Evolutionary conservation across 495 filamentous ascomycete genomes (phyloP), one percentile per base, ranked within the genome.

Genomic region (Cercophora newfieldiana): DNA sequence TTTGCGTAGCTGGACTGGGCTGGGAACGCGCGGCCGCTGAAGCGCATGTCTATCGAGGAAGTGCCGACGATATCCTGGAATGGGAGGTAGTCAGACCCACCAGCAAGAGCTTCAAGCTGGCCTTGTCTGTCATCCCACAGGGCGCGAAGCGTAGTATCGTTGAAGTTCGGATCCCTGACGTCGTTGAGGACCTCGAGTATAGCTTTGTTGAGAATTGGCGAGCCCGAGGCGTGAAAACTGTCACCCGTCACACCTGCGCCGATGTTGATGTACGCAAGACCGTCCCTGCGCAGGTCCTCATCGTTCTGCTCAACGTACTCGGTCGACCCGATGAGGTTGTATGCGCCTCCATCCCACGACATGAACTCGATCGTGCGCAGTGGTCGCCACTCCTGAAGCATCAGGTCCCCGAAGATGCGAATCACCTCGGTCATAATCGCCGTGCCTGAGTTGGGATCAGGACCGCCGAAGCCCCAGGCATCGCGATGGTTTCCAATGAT

Each of bases 61-160:
- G 89, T 92, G 49, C 95, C 95, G n/a, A 92, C 94, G 25, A 97
- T 90, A 69, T 94, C 87, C 75, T 97, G 94, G 76, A 97, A 99
- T 33, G 94, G 87, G 29, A 94, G 90, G 70, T 92, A 95, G 73
- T 97, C 95, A 70, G 92, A 91, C n/a, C 87, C 91, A 12, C 88
- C 87, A 55, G 91, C 92, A 1, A 97, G 81, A 0, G 87, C 87
- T 5, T 87, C 86, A 65, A 97, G 88, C 25, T 85, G 80, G 26
- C 77, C 81, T 8, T 85, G 79, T 14, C 83, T 82, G n/a, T 84
- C 76, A 30, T 91, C 84, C 94, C 94, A 99, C 7, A 92, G 78
- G 8, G 88, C 79, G 58, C 87, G 87, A 2, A 98, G 76, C 3
- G 93, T 90, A 59, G 85, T 80, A 71, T 96, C 96, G 50, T 97